Evolutionary conservation across 108 stramenopile species (phyloP).

Genomic region (Cyclotella atomus): DNA sequence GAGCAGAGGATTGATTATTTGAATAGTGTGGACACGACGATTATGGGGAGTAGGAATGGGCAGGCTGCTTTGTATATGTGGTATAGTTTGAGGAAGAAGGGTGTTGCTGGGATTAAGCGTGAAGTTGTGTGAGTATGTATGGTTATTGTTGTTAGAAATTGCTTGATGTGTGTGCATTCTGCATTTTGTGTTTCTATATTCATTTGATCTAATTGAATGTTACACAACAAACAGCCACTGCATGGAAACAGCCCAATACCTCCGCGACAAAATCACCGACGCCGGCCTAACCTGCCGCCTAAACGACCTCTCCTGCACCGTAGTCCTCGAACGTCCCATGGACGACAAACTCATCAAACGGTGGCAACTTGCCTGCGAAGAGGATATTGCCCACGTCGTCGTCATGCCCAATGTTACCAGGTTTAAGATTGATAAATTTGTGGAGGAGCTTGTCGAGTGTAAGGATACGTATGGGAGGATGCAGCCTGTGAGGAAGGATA

Average conservation of each 20-base stretch:
- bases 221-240: too few species aligned
- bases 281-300: slow-evolving; percentile 78
- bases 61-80: slow-evolving; percentile 87
- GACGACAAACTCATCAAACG: slow-evolving; percentile 79
- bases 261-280: slow-evolving; percentile 68
- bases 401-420: slow-evolving; percentile 91
- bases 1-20: slow-evolving; percentile 87
- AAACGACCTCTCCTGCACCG: slow-evolving; percentile 82
- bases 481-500: slow-evolving; percentile 51
- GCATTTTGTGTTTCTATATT: too few species aligned
- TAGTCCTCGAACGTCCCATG: slow-evolving; percentile 84
- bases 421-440: slow-evolving; percentile 84
- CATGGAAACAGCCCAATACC: slow-evolving; percentile 86
- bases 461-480: slow-evolving; percentile 59
- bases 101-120: slow-evolving; percentile 79
- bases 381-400: slow-evolving; percentile 91
- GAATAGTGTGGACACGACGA: slow-evolving; percentile 85
- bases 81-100: slow-evolving; percentile 91
- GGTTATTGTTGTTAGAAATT: not conserved
- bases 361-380: slow-evolving; percentile 90
- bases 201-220: too few species aligned
- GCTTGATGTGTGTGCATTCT: not conserved
- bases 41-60: slow-evolving; percentile 84
- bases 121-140: slow-evolving; percentile 75
- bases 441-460: slow-evolving; percentile 71